Evolutionary conservation across 345 rosid species (phyloP).

Genomic region (Kandelia obovata): DNA sequence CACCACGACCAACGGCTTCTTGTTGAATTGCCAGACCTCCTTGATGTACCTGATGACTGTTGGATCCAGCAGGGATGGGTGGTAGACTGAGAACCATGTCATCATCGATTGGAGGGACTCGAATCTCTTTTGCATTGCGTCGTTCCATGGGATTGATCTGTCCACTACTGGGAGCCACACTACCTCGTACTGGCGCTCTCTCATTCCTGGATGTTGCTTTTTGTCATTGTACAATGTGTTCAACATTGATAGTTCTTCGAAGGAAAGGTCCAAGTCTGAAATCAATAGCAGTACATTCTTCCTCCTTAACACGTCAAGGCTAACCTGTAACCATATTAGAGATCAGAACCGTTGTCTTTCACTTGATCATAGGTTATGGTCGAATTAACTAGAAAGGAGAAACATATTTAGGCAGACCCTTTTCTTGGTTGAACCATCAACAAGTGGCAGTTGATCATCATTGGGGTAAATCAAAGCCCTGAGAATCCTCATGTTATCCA

Average conservation of each 20-base stretch:
- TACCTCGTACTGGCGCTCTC: slow-evolving; percentile 59
- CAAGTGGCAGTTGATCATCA: slow-evolving; percentile 43
- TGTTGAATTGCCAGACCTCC: slow-evolving; percentile 62
- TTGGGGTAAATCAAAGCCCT: slow-evolving; percentile 34
- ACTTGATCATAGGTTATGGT: too few relatives aligned
- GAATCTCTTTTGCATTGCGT: slow-evolving; percentile 40
- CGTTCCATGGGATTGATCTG: slow-evolving; percentile 38
- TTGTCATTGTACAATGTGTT: slow-evolving; percentile 49
- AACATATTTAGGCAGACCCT: slow-evolving; percentile 23
- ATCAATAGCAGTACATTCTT: slow-evolving; percentile 65
- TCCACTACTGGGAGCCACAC: slow-evolving; percentile 79
- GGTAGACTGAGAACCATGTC: slow-evolving; percentile 71
- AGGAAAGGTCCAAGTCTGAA: slow-evolving; percentile 61
- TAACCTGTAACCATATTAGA: slow-evolving; percentile 39
- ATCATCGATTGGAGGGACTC: slow-evolving; percentile 46
- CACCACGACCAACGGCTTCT: slow-evolving; percentile 66
- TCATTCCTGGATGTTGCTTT: slow-evolving; percentile 34
- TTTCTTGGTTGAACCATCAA: slow-evolving; percentile 25
- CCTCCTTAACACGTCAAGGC: slow-evolving; percentile 59
- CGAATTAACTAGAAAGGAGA: not conserved
- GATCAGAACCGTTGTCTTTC: too few relatives aligned
- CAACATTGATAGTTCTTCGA: slow-evolving; percentile 50
- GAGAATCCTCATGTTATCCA: slow-evolving; percentile 43
- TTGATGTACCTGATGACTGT: slow-evolving; percentile 51
- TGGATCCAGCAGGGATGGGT: slow-evolving; percentile 49